Conservation (phyloP, 2,329 filamentous ascomycete genomes). For the Pseudohalonectria lignicola region DNA sequence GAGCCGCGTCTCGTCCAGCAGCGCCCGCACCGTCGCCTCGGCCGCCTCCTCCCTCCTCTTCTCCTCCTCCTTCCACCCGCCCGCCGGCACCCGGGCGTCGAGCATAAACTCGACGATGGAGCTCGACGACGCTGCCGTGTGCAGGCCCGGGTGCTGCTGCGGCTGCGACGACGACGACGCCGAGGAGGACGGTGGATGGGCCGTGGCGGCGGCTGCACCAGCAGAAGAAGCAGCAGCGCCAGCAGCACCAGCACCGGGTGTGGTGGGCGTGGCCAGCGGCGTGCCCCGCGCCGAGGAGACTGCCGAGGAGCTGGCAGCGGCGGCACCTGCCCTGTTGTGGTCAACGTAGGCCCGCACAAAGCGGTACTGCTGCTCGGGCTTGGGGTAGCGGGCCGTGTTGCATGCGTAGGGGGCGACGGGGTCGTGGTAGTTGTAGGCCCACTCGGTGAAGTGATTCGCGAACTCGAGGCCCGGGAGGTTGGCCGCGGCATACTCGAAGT, state of each 20-base stretch:
- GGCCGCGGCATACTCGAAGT: conserved; percentile 93
- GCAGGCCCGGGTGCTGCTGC: conserved; percentile 20
- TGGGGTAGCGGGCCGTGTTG: conserved; percentile 63
- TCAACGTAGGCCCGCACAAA: conserved; percentile 82
- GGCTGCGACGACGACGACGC: conserved; percentile 16
- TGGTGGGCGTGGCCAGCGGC: conserved; percentile 49
- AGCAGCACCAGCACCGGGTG: conserved; percentile 8
- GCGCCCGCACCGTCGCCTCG: conserved; percentile 56
- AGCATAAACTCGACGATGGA: conserved; percentile 67
- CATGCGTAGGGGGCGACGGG: conserved; percentile 52
- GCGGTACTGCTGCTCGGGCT: conserved; percentile 65
- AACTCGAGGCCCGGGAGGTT: conserved; percentile 85
- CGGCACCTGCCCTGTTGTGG: conserved; percentile 37
- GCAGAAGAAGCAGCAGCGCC: conserved; percentile 4
- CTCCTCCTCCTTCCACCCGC: conserved; percentile 50
- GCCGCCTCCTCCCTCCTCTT: conserved; percentile 48
- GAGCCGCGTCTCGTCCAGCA: conserved; percentile 68
- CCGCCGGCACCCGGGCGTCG: conserved; percentile 53
- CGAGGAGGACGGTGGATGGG: conserved; percentile 7
- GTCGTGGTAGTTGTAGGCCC: conserved; percentile 96
- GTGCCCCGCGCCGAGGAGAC: not conserved
- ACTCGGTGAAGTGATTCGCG: conserved; percentile 96
- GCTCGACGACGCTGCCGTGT: conserved; percentile 28
- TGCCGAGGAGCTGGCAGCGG: not conserved
- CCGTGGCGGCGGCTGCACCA: conserved; percentile 20